Conservation (phyloP, 2,329 filamentous ascomycete species). For the Cytospora leucostoma region DNA sequence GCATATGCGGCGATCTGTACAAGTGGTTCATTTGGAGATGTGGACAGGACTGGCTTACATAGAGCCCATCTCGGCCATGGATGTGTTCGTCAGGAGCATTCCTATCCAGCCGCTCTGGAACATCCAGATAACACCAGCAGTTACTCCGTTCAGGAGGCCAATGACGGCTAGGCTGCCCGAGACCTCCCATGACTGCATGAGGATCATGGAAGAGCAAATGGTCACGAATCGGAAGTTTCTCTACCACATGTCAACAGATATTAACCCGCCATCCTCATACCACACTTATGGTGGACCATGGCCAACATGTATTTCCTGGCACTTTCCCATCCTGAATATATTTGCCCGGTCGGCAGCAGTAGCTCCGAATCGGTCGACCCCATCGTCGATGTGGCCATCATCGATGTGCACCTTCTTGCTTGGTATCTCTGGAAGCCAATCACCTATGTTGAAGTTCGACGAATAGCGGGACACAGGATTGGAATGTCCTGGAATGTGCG, state of each 20-base stretch:
- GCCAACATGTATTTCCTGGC: slow-evolving; percentile 47
- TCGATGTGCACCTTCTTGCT: not conserved
- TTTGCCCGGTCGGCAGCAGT: slow-evolving; percentile 41
- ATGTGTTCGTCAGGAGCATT: slow-evolving; percentile 45
- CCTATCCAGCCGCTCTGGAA: slow-evolving; percentile 51
- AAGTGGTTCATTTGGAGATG: no score
- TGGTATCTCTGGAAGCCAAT: not conserved
- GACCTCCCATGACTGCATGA: slow-evolving; percentile 56
- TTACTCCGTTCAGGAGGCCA: slow-evolving; percentile 51
- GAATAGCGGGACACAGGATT: not conserved
- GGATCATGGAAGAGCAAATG: slow-evolving; percentile 54
- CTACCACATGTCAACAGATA: slow-evolving; percentile 33
- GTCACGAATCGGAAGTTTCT: slow-evolving; percentile 52
- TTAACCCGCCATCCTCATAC: not conserved
- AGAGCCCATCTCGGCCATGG: slow-evolving; percentile 46
- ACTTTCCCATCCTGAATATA: slow-evolving; percentile 52
- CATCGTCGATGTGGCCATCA: not conserved
- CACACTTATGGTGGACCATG: not conserved
- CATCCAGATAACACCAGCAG: slow-evolving; percentile 55
- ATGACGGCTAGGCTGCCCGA: slow-evolving; percentile 31
- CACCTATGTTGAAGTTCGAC: not conserved
- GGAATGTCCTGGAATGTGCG: not conserved
- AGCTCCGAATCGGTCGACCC: not conserved
- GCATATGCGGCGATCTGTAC: not conserved
- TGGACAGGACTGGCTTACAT: slow-evolving; percentile 35